Evolutionary conservation across 108 stramenopile genomes (phyloP), one percentile per base, ranked within the genome.

Genomic region (Pseudonitzschia multistriata): DNA sequence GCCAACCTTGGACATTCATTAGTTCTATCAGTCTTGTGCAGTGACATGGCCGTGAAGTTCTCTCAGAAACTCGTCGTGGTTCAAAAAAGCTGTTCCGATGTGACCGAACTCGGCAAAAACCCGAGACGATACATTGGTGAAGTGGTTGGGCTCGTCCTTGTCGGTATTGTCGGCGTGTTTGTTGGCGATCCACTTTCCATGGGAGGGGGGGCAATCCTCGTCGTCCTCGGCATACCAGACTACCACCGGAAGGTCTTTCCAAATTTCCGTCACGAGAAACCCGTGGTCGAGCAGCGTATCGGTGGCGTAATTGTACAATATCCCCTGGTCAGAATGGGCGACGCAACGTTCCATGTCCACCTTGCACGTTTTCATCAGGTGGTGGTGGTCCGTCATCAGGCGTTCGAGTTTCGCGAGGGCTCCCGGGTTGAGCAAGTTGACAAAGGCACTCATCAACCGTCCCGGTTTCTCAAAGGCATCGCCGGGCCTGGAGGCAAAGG

Each of bases 241-340:
- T 8, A 22, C 2, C 7, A 52, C 50, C 50, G 50, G 50, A 24
- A 52, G 50, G 25, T 52, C 25, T 11, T n/a, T 24, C 11, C 25
- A 7, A 25, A 52, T 52, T 11, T 52, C 50, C 21, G 50, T 52
- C 21, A 52, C 50, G 1, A 25, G 24, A 24, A 52, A 52, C 22
- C 50, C 50, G 50, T 52, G 50, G 8, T 52, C 24, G 25, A 52
- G 2, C 50, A 52, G 2, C 21, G 50, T 52, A 25, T 52, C 50
- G 3, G 50, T 52, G 22, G 50, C 50, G 50, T 52, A 52, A 25
- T 52, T 52, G 50, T 52, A 52, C 50, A 52, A 52, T 52, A 52
- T 25, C 11, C 50, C 50, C 25, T 52, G 50, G 2, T 10, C 22
- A 24, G 50, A 6, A 25, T 52, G 50, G 25, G 8, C 50, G 22